Percentiles rank a stretch among this genome's conserved stretches.
phyloP scores from a whole-genome alignment of 352 stramenopile species.

The Pythium grandisporangium region DNA sequence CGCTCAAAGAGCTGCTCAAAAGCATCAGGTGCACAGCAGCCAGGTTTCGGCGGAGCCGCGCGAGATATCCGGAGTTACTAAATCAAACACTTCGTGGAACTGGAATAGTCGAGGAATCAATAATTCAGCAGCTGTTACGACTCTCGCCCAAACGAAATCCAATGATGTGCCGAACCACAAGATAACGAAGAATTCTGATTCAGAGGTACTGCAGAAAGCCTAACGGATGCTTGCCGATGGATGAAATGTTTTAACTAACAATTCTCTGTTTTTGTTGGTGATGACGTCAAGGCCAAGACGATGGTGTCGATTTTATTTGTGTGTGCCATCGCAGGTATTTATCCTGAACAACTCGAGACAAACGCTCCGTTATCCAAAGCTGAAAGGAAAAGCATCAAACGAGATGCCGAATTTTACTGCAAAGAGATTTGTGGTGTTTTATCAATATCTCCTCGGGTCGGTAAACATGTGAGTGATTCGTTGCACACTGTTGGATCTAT shows the following conservation, averaged over 20 bases:
- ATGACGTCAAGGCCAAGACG: neutral
- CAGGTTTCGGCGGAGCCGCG: too few species aligned
- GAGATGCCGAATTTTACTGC: conserved; percentile 67
- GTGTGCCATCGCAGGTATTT: neutral
- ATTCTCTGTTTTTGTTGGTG: too few species aligned
- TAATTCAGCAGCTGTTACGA: too few species aligned
- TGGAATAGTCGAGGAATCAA: too few species aligned
- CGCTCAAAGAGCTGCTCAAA: too few species aligned
- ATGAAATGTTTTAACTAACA: neutral
- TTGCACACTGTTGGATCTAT: conserved; percentile 34
- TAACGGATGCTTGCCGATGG: neutral
- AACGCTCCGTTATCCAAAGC: too few species aligned
- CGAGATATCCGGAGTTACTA: too few species aligned
- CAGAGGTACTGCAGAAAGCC: neutral
- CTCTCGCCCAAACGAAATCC: too few species aligned
- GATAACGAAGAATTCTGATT: too few species aligned
- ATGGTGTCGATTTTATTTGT: neutral
- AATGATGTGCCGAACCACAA: too few species aligned
- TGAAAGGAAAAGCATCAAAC: conserved; percentile 51
- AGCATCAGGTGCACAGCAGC: conserved; percentile 4
- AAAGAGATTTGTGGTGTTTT: conserved; percentile 50
- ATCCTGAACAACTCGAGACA: neutral
- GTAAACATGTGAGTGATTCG: conserved; percentile 26
- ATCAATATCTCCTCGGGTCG: conserved; percentile 11
- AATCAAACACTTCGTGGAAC: too few species aligned